phyloP scores from a whole-genome alignment of 768 basidiomycete genomes.

The Boletus barrowsii region DNA sequence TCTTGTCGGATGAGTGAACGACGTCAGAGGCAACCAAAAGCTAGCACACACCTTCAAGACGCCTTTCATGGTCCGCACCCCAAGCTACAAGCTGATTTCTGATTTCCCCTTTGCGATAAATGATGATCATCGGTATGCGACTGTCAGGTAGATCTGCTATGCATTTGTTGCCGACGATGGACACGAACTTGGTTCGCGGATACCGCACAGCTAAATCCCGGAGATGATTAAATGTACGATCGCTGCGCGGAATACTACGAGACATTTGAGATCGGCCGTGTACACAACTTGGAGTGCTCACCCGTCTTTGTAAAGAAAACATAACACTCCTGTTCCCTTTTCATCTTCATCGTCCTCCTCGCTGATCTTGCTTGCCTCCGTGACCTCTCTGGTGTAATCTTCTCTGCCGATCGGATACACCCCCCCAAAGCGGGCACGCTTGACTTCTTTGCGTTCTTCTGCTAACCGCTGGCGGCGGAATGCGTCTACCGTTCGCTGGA shows the following conservation, averaged over 20 bases:
- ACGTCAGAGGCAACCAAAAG: not conserved
- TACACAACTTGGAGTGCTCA: constrained; percentile 37
- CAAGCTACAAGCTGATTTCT: constrained; percentile 81
- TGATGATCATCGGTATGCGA: constrained; percentile 85
- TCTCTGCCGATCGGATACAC: constrained; percentile 88
- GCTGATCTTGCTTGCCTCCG: constrained; percentile 78
- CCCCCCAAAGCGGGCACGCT: constrained; percentile 71
- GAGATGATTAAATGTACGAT: constrained; percentile 70
- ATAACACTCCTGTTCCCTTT: constrained; percentile 87
- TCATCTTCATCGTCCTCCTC: constrained; percentile 64
- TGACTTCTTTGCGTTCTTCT: constrained; percentile 57
- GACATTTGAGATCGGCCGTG: not conserved
- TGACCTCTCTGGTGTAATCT: constrained; percentile 93
- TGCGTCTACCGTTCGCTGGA: constrained; percentile 66
- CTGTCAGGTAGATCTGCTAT: constrained; percentile 94
- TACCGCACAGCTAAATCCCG: constrained; percentile 73
- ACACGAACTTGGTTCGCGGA: constrained; percentile 92
- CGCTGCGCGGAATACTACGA: constrained; percentile 73
- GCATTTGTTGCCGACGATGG: constrained; percentile 91
- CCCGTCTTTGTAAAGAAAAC: constrained; percentile 95
- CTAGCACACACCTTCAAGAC: constrained; percentile 62
- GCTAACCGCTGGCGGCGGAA: constrained; percentile 62
- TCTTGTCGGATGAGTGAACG: constrained; percentile 39
- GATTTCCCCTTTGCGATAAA: constrained; percentile 92
- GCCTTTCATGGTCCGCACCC: constrained; percentile 76